Evolutionary conservation across 805 yeast genomes (phyloP).

Genomic region (Lachancea mirantina): DNA sequence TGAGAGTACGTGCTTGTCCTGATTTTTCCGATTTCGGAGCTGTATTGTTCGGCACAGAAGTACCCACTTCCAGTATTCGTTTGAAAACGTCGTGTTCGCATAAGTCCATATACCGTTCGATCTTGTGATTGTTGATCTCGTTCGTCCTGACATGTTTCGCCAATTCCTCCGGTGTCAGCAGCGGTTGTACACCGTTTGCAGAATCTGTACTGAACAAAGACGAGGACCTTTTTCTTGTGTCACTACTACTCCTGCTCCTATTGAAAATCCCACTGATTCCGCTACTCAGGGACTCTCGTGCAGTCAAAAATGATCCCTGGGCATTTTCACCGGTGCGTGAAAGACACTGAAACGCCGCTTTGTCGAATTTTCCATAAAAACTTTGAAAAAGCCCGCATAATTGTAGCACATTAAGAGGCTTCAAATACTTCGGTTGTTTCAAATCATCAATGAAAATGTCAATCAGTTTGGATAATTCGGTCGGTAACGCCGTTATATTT

Average conservation of each 20-base stretch:
- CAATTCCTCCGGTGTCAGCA: constrained; percentile 30
- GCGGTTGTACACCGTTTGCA: constrained; percentile 16
- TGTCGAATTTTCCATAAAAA: constrained; percentile 28
- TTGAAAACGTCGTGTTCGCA: constrained; percentile 28
- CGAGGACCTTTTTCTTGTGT: constrained; percentile 24
- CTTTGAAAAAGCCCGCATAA: constrained; percentile 26
- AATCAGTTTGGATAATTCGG: constrained; percentile 21
- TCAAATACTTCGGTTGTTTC: constrained; percentile 30
- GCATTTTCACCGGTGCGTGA: constrained; percentile 1
- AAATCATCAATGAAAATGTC: constrained; percentile 27
- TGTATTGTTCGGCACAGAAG: constrained; percentile 18
- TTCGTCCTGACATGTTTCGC: constrained; percentile 20
- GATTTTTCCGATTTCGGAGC: constrained; percentile 2
- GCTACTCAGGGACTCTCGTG: constrained; percentile 28
- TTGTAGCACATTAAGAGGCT: constrained; percentile 25
- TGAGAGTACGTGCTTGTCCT: constrained; percentile 15
- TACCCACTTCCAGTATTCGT: constrained; percentile 27
- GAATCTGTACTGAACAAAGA: constrained; percentile 26
- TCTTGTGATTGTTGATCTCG: constrained; percentile 22
- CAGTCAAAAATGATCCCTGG: constrained; percentile 15
- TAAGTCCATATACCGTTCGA: constrained; percentile 26
- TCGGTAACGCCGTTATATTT: constrained; percentile 20
- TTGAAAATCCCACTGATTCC: constrained; percentile 32
- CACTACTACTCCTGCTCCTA: constrained; percentile 28
- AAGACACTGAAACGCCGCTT: constrained; percentile 24